These are phyloP conservation scores for Beta corolliflora DNA, from an alignment of 179 eudicot genomes.

Conservation along the genomic window DNA sequence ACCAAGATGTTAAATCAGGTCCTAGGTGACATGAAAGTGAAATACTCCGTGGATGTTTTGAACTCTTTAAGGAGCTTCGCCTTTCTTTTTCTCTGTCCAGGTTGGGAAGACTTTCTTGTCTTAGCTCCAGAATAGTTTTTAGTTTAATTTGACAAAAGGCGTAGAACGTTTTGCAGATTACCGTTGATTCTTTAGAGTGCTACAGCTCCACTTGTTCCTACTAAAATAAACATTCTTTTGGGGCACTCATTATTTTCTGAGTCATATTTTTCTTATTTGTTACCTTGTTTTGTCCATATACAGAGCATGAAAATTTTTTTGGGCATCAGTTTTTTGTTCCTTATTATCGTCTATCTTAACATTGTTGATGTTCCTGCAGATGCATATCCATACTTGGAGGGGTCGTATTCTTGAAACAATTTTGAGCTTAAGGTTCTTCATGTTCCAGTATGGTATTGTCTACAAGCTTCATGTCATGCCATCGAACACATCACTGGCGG, in stretches of 20 bases:
- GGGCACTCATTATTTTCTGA: neutral
- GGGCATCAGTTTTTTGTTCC: neutral
- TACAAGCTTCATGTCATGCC: constrained; percentile 83
- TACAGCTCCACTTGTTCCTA: neutral
- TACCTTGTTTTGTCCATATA: neutral
- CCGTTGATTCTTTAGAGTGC: neutral
- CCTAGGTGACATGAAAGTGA: neutral
- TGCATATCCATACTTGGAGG: constrained; percentile 84
- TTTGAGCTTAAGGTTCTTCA: constrained; percentile 81
- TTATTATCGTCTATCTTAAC: neutral
- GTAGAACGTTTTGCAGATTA: neutral
- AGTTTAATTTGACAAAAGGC: neutral
- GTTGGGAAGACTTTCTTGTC: neutral
- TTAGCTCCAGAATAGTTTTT: neutral
- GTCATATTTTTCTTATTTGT: neutral
- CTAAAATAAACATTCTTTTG: neutral
- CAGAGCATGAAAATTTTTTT: neutral
- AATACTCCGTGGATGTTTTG: neutral
- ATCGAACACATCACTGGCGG: constrained; percentile 81
- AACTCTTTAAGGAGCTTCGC: neutral
- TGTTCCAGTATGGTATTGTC: constrained; percentile 93
- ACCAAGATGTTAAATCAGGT: neutral
- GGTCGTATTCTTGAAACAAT: constrained; percentile 94
- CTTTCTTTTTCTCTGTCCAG: neutral
- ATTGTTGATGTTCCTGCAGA: constrained; percentile 45